A percentile compares a stretch with the other conserved stretches of the same genome.
Conservation (phyloP, 257 asterid species). For the Nicotiana knightiana region DNA sequence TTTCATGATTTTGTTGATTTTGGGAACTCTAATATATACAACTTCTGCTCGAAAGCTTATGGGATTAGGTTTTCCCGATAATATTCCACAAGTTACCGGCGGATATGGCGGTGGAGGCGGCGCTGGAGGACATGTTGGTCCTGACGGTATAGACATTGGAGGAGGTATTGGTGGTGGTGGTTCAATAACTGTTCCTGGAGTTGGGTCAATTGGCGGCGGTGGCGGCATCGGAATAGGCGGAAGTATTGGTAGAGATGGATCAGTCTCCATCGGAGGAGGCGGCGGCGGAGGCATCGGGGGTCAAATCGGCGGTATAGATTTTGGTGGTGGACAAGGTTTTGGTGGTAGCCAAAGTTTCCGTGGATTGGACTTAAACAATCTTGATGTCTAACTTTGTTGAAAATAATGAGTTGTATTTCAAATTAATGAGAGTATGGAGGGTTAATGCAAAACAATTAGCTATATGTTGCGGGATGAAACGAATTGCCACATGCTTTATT, state of each 20-base stretch:
- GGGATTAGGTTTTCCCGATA: neutral
- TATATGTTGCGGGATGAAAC: too few relatives aligned
- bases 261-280: neutral
- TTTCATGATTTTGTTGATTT: conserved; percentile 1
- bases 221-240: conserved; percentile 7
- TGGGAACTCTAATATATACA: conserved; percentile 3
- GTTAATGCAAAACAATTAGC: too few relatives aligned
- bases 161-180: neutral
- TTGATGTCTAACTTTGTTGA: neutral
- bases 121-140: neutral
- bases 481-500: too few relatives aligned
- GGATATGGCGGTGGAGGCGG: conserved; percentile 10
- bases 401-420: neutral
- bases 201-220: conserved; percentile 8
- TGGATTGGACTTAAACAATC: neutral
- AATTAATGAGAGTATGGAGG: neutral
- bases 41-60: neutral
- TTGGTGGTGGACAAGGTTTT: neutral
- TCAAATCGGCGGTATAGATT: neutral
- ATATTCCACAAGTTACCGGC: conserved; percentile 1
- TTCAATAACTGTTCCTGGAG: neutral
- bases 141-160: neutral
- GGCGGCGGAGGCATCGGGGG: neutral
- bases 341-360: neutral
- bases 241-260: neutral